Evolutionary conservation across 345 rosid species (phyloP), one percentile per base, ranked within the genome.

Genomic region (Garcia nutans): DNA sequence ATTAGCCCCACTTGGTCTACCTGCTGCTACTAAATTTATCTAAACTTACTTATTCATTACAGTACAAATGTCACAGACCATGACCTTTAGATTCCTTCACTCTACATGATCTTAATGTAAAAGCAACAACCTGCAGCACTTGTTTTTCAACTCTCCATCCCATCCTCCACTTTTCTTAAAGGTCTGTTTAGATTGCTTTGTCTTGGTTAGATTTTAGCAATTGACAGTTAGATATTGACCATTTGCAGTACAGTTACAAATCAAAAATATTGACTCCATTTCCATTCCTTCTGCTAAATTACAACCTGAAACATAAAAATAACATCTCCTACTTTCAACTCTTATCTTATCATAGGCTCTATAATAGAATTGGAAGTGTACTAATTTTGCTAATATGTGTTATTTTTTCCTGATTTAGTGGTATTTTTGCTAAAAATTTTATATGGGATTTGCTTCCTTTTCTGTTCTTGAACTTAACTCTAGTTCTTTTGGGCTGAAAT

Each of bases 1-100:
- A 62, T 68, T 49, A 63, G 66, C 81, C 80, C 82, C 85, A 77
- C 79, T 62, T 64, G 65, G 70, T 64, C 72, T 79, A 65, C 66
- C 81, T 68, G 55, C 76, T 68, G 45, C 76, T 71, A 3, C 31
- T 28, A 73, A 62, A 42, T 63, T 70, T 62, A 80, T 76, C 79
- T 49, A 31, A 24, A 10, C 81, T 78, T 12, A 55, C 65, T 23
- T 3, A 33, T 37, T 37, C 41, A 37, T 37, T 37, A 37, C 6
- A 37, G 75, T 33, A 76, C 74, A 16, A n/a, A 15, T 22, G 33
- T 26, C 26, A 57, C 50, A 31, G 42, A 42, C 50, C 68, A 59
- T 60, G 59, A 79, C 72, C 55, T 58, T 2, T 52, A 68, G 64
- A 65, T 77, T 71, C 74, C 75, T 45, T 71, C 33, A 47, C 71